phyloP scores from a whole-genome alignment of 202 grass and related monocot species.

The Elaeis oleifera region DNA sequence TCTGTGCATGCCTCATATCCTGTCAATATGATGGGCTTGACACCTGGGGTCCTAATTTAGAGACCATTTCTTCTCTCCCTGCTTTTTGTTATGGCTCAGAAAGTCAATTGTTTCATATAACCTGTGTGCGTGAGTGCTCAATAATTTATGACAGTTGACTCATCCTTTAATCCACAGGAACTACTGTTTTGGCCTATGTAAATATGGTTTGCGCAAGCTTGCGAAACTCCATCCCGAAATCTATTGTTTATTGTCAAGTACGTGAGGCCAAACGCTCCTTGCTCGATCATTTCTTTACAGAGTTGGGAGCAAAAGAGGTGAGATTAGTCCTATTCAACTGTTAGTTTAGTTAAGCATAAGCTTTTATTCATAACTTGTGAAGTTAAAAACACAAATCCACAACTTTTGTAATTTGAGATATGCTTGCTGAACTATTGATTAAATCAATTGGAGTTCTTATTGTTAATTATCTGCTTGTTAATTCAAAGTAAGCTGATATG shows the following conservation, averaged over 20 bases:
- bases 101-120: no score
- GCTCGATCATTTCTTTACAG: constrained; percentile 98
- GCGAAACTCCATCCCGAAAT: constrained; percentile 95
- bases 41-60: no score
- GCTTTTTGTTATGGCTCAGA: no score
- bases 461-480: no score
- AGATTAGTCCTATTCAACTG: background rate
- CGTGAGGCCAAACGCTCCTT: constrained; percentile 91
- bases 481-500: no score
- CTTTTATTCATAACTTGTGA: background rate
- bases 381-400: background rate
- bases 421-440: no score
- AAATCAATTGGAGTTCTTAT: no score
- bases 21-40: no score
- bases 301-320: constrained; percentile 92
- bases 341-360: background rate
- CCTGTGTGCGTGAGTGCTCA: no score
- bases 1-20: no score
- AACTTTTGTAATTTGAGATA: no score
- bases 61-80: no score
- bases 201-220: constrained; percentile 83
- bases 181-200: constrained; percentile 86
- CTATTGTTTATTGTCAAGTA: constrained; percentile 91
- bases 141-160: background rate
- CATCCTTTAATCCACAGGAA: constrained; percentile 41